These are phyloP conservation scores for Neobulgaria alba DNA, from an alignment of 2,329 filamentous ascomycete genomes.

Conservation along the genomic window DNA sequence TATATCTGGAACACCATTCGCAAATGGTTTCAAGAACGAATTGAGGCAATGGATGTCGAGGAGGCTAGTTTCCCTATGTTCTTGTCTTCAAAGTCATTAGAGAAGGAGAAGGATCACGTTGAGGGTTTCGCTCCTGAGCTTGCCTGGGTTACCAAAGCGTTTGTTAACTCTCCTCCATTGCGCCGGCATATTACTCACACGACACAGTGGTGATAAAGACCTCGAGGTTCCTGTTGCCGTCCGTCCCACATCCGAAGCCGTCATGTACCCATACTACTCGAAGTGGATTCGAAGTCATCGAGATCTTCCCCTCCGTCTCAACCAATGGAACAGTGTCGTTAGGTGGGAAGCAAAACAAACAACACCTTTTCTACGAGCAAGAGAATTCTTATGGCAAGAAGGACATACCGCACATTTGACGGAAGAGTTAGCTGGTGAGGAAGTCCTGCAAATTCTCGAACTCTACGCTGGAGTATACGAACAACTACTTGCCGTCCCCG, in stretches of 20 bases:
- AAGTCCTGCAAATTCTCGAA: conserved; percentile 89
- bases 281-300: conserved; percentile 97
- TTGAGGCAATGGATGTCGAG: conserved; percentile 85
- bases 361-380: conserved; percentile 76
- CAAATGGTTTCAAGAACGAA: conserved; percentile 62
- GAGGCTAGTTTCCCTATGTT: conserved; percentile 98
- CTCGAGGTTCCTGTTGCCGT: conserved; percentile 72
- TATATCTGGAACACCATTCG: conserved; percentile 59
- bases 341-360: conserved; percentile 97
- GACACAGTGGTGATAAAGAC: conserved; percentile 71
- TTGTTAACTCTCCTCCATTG: conserved; percentile 29
- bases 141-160: conserved; percentile 81
- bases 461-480: conserved; percentile 89
- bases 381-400: conserved; percentile 98
- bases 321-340: conserved; percentile 94
- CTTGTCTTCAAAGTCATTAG: conserved; percentile 79
- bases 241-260: conserved; percentile 61
- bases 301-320: conserved; percentile 86
- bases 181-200: conserved; percentile 18
- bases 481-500: conserved; percentile 85
- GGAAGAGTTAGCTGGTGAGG: conserved; percentile 68
- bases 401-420: conserved; percentile 75
- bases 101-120: conserved; percentile 80
- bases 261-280: conserved; percentile 94
- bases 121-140: conserved; percentile 96